These are phyloP conservation scores for Pezicula carpinea DNA, from an alignment of 2,329 filamentous ascomycete species.

Conservation along the genomic window DNA sequence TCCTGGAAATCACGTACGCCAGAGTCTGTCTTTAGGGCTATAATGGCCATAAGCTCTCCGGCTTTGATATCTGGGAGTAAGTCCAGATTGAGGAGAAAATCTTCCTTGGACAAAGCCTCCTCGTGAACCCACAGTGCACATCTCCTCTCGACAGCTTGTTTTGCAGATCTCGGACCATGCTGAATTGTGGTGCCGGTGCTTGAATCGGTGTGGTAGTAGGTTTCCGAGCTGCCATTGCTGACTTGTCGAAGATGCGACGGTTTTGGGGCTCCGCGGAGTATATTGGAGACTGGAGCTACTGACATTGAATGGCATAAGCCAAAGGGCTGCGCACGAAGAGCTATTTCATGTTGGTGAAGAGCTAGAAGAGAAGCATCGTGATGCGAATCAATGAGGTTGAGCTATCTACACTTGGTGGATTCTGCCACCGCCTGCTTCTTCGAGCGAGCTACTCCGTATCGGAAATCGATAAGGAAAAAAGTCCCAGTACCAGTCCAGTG, in stretches of 20 bases:
- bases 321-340: constrained; percentile 7
- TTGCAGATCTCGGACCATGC: constrained; percentile 14
- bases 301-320: constrained; percentile 21
- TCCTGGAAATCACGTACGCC: constrained; percentile 41
- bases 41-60: constrained; percentile 70
- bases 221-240: constrained; percentile 25
- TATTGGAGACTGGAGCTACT: constrained; percentile 14
- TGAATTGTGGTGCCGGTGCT: constrained; percentile 15
- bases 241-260: constrained; percentile 27
- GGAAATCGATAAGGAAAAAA: constrained; percentile 1
- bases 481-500: not conserved
- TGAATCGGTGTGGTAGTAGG: constrained; percentile 17
- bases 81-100: constrained; percentile 74
- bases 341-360: constrained; percentile 17
- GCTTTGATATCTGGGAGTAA: constrained; percentile 61
- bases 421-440: not conserved
- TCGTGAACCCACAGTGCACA: constrained; percentile 38
- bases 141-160: constrained; percentile 19
- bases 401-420: not conserved
- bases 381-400: not conserved
- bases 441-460: not conserved
- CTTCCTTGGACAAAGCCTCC: constrained; percentile 71
- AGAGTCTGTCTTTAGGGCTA: constrained; percentile 51
- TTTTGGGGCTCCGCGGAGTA: constrained; percentile 22
- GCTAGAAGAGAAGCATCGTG: not conserved